Base-by-base conservation (phyloP, 805 yeast genomes). In the Candida dendrica region DNA sequence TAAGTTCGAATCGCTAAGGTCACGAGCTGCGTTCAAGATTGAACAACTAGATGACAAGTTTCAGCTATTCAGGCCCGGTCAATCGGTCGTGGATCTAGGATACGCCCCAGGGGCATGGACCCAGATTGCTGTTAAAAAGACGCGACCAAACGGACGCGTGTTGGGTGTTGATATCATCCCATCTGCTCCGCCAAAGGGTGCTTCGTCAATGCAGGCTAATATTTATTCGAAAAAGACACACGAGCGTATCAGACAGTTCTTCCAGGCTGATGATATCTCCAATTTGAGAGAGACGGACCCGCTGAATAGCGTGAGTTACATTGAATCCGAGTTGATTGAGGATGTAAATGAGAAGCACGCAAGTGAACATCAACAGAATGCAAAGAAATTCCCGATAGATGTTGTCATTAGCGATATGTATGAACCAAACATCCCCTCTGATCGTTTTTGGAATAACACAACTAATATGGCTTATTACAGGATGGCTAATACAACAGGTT, bases 101-200 rank as follows among this genome's bases (percentile, higher is more conserved):
- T 89, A 79, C 59, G 95, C 96, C 0, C 96, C 96, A 0, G 96
- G 96, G 0, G 89, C 95, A 3, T 88, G 96, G 96, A 77, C 91
- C 8, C 95, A 88, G 57, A 90, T 87, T 1, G 90, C 91, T 0
- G 63, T 74, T 8, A 75, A 75, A 41, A 59, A 74, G 42, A 70
- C 79, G 1, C 54, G 60, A 16, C 71, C 72, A 1, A 56, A 64
- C 2, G 82, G 88, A 1, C 65, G 70, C 17, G 77, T 88, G 3
- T 56, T 88, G 11, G 96, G 96, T 5, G 85, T 89, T 10, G 96
- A 93, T 62, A 69, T 93, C 29, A 68, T 91, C 17, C 83, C 86
- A 7, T 75, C 81, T 40, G 70, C 73, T 15, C 96, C 97, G 0
- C 95, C 96, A 0, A 53, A 57, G 3, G 96, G 97, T 1, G 86